These are phyloP conservation scores for Puccinia triticina DNA, from an alignment of 1,284 basidiomycete genomes.

Conservation along the genomic window DNA sequence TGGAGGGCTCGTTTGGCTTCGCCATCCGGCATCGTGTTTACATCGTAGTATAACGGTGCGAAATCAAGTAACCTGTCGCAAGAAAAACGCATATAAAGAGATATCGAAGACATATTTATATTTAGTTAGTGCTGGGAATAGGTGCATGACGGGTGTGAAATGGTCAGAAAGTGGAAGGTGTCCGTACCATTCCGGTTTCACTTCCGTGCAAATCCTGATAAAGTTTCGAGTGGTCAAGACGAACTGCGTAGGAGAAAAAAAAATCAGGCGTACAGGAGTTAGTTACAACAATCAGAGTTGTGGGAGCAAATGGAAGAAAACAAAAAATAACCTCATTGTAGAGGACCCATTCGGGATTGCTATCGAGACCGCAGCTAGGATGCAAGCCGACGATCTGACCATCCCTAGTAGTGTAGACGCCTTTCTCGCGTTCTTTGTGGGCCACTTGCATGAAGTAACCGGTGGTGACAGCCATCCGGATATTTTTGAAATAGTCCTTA, in stretches of 20 bases:
- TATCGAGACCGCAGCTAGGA: conserved; percentile 87
- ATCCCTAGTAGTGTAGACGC: conserved; percentile 57
- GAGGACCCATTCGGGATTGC: conserved; percentile 93
- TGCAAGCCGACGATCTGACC: conserved; percentile 84
- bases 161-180: background rate
- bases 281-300: background rate
- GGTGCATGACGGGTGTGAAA: background rate
- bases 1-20: conserved; percentile 73
- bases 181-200: conserved; percentile 80
- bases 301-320: background rate
- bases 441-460: conserved; percentile 99
- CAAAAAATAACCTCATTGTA: conserved; percentile 71
- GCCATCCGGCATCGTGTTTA: conserved; percentile 70
- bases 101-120: background rate
- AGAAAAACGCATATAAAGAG: conserved; percentile 6
- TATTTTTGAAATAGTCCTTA: conserved; percentile 75
- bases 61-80: conserved; percentile 76
- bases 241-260: conserved; percentile 66
- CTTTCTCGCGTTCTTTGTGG: conserved; percentile 91
- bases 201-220: conserved; percentile 88
- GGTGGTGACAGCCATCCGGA: conserved; percentile 82
- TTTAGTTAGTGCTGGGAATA: background rate
- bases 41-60: conserved; percentile 77
- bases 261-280: background rate
- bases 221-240: conserved; percentile 84